Evolutionary conservation across 106 monocot genomes (phyloP), one percentile per base, ranked within the genome.

Genomic region (Acorus gramineus): DNA sequence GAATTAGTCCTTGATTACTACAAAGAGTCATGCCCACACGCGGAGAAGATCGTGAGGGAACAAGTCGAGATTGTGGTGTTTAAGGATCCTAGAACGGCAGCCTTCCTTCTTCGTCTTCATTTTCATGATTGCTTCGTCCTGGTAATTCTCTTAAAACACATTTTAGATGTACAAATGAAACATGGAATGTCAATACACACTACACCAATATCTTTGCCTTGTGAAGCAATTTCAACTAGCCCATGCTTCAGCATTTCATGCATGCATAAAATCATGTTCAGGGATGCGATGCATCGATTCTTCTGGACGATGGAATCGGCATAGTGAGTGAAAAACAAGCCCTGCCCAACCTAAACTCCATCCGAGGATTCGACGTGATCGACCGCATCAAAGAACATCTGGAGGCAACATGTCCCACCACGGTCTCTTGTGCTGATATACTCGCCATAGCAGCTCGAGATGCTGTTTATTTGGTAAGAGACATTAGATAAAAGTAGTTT

Each of bases 121-220:
- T 87, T 87, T 69, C 83, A 87, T 59, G 87, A 87, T 51, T 87
- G 87, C 66, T 86, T 86, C 60, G 82, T 79, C 51, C 62, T 82
- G 82, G 76, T 82, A 55, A 58, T 28, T 1, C 3, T 53, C 49
- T 4, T 11, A 47, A 7, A 3, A 56, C 50, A 3, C 57, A 5
- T n/a, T n/a, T 6, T 4, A n/a, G n/a, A n/a, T n/a, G n/a, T n/a
- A 28, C 4, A 54, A 28, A 28, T 28, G 28, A 28, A 28, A 28
- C 28, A 28, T 28, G 28, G 28, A 28, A 28, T 28, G 28, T 28
- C 28, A 28, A 28, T 28, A 28, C 8, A 11, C 63, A 7, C 11
- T 4, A 28, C 4, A 54, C 49, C 50, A 53, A n/a, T 4, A 51
- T 50, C 28, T 28, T 28, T 28, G 1, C 28, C 28, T 28, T 1